phyloP scores from a whole-genome alignment of 345 rosid genomes.

The Moringa oleifera region DNA sequence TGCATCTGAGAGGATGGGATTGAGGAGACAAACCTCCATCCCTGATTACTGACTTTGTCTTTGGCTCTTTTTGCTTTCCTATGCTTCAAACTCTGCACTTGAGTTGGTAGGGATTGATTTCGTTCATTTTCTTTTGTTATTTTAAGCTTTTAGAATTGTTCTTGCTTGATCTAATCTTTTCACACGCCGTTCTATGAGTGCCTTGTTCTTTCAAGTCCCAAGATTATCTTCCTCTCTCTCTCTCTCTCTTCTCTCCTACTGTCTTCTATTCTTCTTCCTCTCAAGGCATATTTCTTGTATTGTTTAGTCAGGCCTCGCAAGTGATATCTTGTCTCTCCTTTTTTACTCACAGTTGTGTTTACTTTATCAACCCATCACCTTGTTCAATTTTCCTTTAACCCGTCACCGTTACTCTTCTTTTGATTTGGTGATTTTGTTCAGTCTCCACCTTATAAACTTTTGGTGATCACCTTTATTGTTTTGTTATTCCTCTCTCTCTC shows the following conservation, averaged over 20 bases:
- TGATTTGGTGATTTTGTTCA: constrained; percentile 24
- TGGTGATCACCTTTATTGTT: constrained; percentile 18
- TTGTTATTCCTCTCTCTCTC: constrained; percentile 23
- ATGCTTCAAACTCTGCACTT: too few species aligned
- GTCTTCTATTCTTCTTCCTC: constrained; percentile 21
- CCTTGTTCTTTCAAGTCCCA: constrained; percentile 50
- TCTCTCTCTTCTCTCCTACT: constrained; percentile 24
- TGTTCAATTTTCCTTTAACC: constrained; percentile 11
- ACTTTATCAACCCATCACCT: too few species aligned
- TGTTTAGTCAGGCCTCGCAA: constrained; percentile 43
- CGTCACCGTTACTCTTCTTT: constrained; percentile 9
- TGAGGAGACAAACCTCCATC: constrained; percentile 43
- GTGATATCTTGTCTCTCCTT: constrained; percentile 41
- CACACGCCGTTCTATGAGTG: constrained; percentile 28
- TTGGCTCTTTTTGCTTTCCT: constrained; percentile 21
- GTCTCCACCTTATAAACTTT: constrained; percentile 17
- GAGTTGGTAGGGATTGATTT: too few species aligned
- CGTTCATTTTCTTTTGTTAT: too few species aligned
- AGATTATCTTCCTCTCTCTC: constrained; percentile 31
- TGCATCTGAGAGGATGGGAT: too few species aligned
- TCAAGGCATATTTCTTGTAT: constrained; percentile 30
- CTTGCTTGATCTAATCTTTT: constrained; percentile 6
- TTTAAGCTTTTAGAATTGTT: constrained; percentile 13
- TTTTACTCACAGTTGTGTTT: constrained; percentile 30
- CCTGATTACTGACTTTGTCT: constrained; percentile 44